Conservation (phyloP, 345 rosid species). For the Pugionium cornutum region DNA sequence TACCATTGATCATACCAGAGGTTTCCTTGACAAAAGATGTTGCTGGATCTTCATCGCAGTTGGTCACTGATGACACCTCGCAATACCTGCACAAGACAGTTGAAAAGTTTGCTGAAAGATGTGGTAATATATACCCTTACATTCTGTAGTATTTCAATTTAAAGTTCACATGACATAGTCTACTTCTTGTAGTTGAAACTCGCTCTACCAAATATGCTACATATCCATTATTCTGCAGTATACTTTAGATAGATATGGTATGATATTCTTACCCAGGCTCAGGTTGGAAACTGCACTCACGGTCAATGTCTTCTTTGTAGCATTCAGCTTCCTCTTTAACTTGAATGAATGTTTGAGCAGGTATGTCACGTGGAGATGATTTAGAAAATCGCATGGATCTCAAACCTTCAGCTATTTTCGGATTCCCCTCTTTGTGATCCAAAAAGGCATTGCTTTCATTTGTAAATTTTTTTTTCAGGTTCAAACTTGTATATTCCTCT, state of each 20-base stretch:
- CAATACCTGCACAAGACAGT: conserved; percentile 52
- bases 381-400: conserved; percentile 34
- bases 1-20: conserved; percentile 40
- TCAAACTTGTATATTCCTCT: conserved; percentile 32
- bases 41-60: conserved; percentile 56
- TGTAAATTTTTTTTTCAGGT: conserved; percentile 35
- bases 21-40: conserved; percentile 58
- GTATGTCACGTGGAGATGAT: conserved; percentile 40
- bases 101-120: conserved; percentile 8
- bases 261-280: conserved; percentile 57
- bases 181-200: conserved; percentile 26
- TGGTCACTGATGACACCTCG: conserved; percentile 42
- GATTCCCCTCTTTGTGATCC: conserved; percentile 38
- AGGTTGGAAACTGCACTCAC: conserved; percentile 49
- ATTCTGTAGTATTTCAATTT: conserved; percentile 8
- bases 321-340: conserved; percentile 41
- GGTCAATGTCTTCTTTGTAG: conserved; percentile 51
- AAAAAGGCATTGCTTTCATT: conserved; percentile 36
- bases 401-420: conserved; percentile 39
- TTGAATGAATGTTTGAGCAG: conserved; percentile 44
- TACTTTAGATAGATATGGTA: conserved; percentile 4
- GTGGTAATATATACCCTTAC: conserved; percentile 12
- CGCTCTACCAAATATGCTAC: conserved; percentile 8
- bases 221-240: conserved; percentile 2
- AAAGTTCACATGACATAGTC: conserved; percentile 19